phyloP scores from a whole-genome alignment of 2,329 filamentous ascomycete species.

The Elsinoe ampelina region DNA sequence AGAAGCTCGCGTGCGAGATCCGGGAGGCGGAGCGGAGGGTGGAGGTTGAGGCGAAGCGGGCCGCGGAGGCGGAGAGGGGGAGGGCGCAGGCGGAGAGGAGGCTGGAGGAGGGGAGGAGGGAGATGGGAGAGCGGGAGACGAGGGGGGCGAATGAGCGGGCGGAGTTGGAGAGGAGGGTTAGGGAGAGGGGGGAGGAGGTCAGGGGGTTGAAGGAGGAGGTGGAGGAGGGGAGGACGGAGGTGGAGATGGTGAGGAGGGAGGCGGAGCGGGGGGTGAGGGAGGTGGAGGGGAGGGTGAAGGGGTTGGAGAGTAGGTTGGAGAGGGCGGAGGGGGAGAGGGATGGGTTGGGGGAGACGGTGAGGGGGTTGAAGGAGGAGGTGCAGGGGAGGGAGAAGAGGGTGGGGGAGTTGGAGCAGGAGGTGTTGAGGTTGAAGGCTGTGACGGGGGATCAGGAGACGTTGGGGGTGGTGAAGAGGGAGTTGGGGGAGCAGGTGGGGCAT shows the following conservation, averaged over 20 bases:
- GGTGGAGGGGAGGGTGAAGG: constrained; percentile 50
- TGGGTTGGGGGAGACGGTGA: constrained; percentile 47
- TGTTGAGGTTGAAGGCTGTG: constrained; percentile 74
- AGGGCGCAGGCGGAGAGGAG: constrained; percentile 44
- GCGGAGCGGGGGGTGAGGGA: constrained; percentile 50
- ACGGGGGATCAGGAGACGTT: constrained; percentile 81
- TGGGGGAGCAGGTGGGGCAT: constrained; percentile 86
- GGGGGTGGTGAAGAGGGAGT: constrained; percentile 72
- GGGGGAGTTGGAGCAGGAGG: constrained; percentile 69
- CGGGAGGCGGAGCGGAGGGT: constrained; percentile 69
- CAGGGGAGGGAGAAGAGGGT: constrained; percentile 60
- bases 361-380: constrained; percentile 56
- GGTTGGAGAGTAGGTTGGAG: constrained; percentile 44
- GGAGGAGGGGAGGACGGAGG: constrained; percentile 69
- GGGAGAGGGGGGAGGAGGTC: constrained; percentile 58
- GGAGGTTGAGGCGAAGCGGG: constrained; percentile 73
- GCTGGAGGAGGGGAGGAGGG: constrained; percentile 44
- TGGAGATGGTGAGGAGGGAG: constrained; percentile 60
- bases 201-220: constrained; percentile 68
- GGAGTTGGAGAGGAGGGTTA: constrained; percentile 45
- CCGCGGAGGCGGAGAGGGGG: constrained; percentile 47
- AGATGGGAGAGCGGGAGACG: constrained; percentile 47
- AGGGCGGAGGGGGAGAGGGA: constrained; percentile 53
- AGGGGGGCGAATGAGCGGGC: constrained; percentile 46
- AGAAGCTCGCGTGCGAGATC: constrained; percentile 75